Evolutionary conservation across 331 rosid species (phyloP), one percentile per base, ranked within the genome.

Genomic region (Cydonia oblonga): DNA sequence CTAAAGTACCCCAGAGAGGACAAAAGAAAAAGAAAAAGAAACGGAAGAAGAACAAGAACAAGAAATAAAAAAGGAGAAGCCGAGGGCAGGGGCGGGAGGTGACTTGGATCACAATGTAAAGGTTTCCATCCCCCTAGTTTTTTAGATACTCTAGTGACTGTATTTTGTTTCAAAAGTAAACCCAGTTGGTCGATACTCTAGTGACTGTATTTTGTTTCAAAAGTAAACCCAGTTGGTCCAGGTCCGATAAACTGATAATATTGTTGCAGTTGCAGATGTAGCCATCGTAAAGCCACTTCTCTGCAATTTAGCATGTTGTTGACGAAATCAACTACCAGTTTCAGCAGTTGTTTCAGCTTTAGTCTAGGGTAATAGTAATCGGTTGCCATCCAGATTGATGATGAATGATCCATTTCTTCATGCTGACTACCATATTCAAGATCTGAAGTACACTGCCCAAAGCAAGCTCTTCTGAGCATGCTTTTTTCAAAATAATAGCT

Each of bases 331-430:
- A 75, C 73, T 76, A 79, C 79, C 72, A 70, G 70, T 66, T 76
- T 75, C 68, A 0, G 69, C 71, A 63, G 56, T 46, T 12, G 70
- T 19, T 63, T 71, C 84, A 56, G 76, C 66, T 73, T 68, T 58
- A 44, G 74, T 58, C 89, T 83, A 86, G 79, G 30, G 76, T 38
- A 76, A 93, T 78, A 42, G 40, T 73, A 75, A 90, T 74, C 0
- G 96, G 98, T 84, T 85, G 96, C 96, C 95, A 90, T 79, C 97
- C 97, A 61, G 87, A 79, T 23, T 29, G 87, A 73, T 78, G 85
- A 80, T 69, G 85, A 69, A 44, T 71, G 72, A 90, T 90, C 98
- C 98, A 93, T 80, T 87, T 89, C 82, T 85, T 90, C 73, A 57
- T 8, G 0, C 68, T 35, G 70, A 82, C 83, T 26, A 85, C 33